These are phyloP conservation scores for Sclerotiophoma versabilis DNA, from an alignment of 2,329 filamentous ascomycete species.

Conservation along the genomic window DNA sequence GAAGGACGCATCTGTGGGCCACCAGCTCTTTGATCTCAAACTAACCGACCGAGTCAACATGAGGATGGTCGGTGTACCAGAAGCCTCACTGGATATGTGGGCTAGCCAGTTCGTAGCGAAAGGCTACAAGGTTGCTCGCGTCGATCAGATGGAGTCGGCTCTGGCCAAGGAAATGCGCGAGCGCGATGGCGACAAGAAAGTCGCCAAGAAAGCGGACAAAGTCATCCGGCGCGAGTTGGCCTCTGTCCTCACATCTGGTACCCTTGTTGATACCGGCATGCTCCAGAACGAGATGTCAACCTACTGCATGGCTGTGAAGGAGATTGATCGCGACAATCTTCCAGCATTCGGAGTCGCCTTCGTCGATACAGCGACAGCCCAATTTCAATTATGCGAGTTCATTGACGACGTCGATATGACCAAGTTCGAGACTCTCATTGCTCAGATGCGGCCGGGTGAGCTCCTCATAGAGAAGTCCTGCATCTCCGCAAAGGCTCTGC, in stretches of 20 bases:
- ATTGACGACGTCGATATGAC: slow-evolving; percentile 91
- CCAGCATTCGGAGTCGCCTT: slow-evolving; percentile 92
- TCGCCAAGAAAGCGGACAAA: slow-evolving; percentile 74
- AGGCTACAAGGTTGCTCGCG: slow-evolving; percentile 94
- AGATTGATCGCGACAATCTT: slow-evolving; percentile 69
- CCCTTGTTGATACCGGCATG: slow-evolving; percentile 94
- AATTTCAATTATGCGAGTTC: slow-evolving; percentile 93
- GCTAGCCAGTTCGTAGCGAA: slow-evolving; percentile 98
- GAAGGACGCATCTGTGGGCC: slow-evolving; percentile 94
- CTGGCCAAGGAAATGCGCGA: slow-evolving; percentile 99
- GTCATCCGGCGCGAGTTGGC: slow-evolving; percentile 90
- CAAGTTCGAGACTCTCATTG: slow-evolving; percentile 95
- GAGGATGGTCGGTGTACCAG: slow-evolving; percentile 98
- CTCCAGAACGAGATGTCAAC: slow-evolving; percentile 97
- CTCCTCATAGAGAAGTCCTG: slow-evolving; percentile 83
- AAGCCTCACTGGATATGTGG: slow-evolving; percentile 95
- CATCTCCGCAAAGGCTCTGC: slow-evolving; percentile 85
- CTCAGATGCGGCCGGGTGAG: slow-evolving; percentile 88
- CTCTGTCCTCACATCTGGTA: slow-evolving; percentile 89
- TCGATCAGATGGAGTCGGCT: slow-evolving; percentile 96
- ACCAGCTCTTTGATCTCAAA: slow-evolving; percentile 96
- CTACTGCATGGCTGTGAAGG: slow-evolving; percentile 93
- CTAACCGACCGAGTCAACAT: slow-evolving; percentile 98
- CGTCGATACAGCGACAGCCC: slow-evolving; percentile 92
- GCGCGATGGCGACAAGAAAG: slow-evolving; percentile 67